Conservation (phyloP, 1,139 yeast species). For the Hyphopichia burtonii region DNA sequence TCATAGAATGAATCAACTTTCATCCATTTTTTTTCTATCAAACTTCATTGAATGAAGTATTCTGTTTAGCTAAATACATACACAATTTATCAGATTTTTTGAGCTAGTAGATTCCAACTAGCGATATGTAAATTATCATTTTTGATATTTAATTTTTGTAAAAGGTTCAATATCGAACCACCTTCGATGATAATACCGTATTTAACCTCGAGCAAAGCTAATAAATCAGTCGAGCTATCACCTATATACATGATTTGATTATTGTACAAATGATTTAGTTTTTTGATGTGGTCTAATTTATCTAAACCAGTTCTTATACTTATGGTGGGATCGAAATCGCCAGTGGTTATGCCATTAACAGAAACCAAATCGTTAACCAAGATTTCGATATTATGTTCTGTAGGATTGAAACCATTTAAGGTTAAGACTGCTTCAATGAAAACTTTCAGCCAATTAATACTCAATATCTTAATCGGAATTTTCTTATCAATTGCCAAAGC, state of each 20-base stretch:
- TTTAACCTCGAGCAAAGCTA: slow-evolving; percentile 50
- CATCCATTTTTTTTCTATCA: neutral
- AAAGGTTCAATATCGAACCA: slow-evolving; percentile 14
- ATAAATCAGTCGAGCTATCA: slow-evolving; percentile 64
- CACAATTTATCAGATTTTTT: too few species aligned
- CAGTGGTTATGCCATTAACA: slow-evolving; percentile 34
- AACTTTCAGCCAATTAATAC: slow-evolving; percentile 64
- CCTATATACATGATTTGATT: slow-evolving; percentile 51
- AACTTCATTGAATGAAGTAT: neutral
- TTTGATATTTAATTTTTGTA: neutral
- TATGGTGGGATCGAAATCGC: slow-evolving; percentile 27
- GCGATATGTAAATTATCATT: slow-evolving; percentile 8
- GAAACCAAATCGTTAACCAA: slow-evolving; percentile 53
- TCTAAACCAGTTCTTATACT: slow-evolving; percentile 57
- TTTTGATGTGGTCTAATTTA: slow-evolving; percentile 35
- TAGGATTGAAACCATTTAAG: slow-evolving; percentile 24
- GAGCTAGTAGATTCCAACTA: slow-evolving; percentile 10
- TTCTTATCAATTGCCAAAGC: slow-evolving; percentile 15
- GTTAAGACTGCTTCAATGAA: slow-evolving; percentile 45
- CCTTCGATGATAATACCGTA: slow-evolving; percentile 49
- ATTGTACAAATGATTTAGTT: slow-evolving; percentile 13
- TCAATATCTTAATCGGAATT: slow-evolving; percentile 48
- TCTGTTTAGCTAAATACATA: too few species aligned
- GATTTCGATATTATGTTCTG: slow-evolving; percentile 20
- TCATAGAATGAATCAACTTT: neutral